Conservation (phyloP, 345 rosid species). For the Lepidium aucheri region DNA sequence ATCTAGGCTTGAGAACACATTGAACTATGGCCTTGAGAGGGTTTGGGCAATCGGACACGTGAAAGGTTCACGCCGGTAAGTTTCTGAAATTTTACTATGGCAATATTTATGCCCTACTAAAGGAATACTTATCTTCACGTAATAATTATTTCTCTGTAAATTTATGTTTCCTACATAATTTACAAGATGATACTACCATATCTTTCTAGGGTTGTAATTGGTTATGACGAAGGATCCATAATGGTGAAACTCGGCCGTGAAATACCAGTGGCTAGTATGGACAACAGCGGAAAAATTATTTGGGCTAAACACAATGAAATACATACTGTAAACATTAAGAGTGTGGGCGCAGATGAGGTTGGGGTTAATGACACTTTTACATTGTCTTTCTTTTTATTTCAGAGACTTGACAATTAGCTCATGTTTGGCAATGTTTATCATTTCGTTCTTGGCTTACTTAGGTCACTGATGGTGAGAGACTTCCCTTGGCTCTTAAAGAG, state of each 20-base stretch:
- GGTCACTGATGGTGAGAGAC: conserved; percentile 95
- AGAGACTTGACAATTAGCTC: background rate
- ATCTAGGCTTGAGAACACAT: conserved; percentile 53
- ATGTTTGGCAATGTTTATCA: background rate
- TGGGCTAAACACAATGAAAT: conserved; percentile 99
- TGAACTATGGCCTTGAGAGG: conserved; percentile 75
- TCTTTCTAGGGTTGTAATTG: conserved; percentile 61
- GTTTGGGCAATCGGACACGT: conserved; percentile 72
- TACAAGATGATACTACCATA: background rate
- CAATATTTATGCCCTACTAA: background rate
- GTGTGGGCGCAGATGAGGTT: conserved; percentile 91
- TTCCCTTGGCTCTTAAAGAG: conserved; percentile 95
- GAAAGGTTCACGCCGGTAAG: conserved; percentile 73
- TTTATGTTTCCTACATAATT: background rate
- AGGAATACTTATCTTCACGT: background rate
- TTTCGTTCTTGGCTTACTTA: conserved; percentile 24
- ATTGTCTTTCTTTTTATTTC: background rate
- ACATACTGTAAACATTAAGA: conserved; percentile 95
- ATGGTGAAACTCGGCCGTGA: conserved; percentile 91
- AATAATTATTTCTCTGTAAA: background rate
- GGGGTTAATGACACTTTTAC: background rate
- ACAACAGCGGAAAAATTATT: conserved; percentile 91
- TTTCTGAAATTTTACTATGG: conserved; percentile 5
- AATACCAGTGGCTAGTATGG: conserved; percentile 99
- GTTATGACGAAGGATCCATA: conserved; percentile 80